These are phyloP conservation scores for Aspergillus niger DNA, from an alignment of 2,329 filamentous ascomycete genomes.

Conservation along the genomic window DNA sequence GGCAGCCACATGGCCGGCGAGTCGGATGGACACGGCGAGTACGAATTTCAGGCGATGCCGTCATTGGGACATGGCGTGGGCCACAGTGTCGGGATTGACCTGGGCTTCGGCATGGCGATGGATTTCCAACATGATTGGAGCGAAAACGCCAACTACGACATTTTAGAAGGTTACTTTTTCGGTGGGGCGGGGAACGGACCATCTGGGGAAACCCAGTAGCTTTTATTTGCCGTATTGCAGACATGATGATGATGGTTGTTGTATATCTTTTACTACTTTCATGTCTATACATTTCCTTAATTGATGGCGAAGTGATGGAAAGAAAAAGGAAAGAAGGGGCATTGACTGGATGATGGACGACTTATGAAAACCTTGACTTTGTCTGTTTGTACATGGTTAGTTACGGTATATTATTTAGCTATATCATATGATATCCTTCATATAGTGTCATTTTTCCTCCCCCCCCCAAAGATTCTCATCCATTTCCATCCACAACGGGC, in stretches of 20 bases:
- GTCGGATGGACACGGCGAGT: conserved; percentile 33
- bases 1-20: conserved; percentile 27
- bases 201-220: conserved; percentile 21
- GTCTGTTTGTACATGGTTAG: too few relatives aligned
- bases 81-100: conserved; percentile 46
- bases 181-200: conserved; percentile 44
- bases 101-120: conserved; percentile 49
- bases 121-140: conserved; percentile 53
- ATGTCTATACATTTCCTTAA: conserved; percentile 5
- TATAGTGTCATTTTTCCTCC: too few relatives aligned
- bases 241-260: not conserved
- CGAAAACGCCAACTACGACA: conserved; percentile 50
- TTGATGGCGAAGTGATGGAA: not conserved
- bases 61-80: conserved; percentile 32
- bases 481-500: too few relatives aligned
- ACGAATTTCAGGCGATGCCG: conserved; percentile 31
- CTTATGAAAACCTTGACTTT: too few relatives aligned
- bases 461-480: too few relatives aligned
- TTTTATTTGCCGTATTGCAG: not conserved
- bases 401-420: too few relatives aligned
- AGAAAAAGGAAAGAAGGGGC: too few relatives aligned
- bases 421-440: too few relatives aligned
- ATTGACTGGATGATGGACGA: too few relatives aligned
- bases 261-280: not conserved
- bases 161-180: conserved; percentile 60